These are phyloP conservation scores for Colletotrichum somersetense DNA, from an alignment of 2,329 filamentous ascomycete species.

Conservation along the genomic window DNA sequence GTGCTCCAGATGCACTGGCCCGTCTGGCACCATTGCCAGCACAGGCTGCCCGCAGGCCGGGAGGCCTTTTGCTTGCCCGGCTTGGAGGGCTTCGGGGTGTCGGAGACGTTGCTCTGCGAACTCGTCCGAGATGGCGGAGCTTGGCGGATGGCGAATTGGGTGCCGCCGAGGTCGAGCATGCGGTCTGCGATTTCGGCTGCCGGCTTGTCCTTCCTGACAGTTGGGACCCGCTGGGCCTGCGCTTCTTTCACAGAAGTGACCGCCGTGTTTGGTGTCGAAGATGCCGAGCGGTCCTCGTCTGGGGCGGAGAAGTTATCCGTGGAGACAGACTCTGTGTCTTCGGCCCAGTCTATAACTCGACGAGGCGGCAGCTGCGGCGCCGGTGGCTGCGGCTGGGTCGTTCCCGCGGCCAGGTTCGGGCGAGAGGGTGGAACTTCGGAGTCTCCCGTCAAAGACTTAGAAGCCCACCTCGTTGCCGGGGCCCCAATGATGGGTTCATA, in stretches of 20 bases:
- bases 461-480: not conserved
- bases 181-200: constrained; percentile 18
- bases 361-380: not conserved
- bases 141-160: constrained; percentile 3
- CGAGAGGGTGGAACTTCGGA: not conserved
- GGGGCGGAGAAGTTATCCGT: constrained; percentile 33
- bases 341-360: constrained; percentile 36
- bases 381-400: not conserved
- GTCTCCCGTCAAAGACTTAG: not conserved
- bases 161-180: constrained; percentile 27
- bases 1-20: constrained; percentile 61
- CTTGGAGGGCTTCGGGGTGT: constrained; percentile 11
- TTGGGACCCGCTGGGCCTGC: not conserved
- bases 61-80: constrained; percentile 18
- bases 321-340: constrained; percentile 35
- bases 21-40: constrained; percentile 63
- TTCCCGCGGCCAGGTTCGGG: not conserved
- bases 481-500: not conserved
- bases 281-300: constrained; percentile 21
- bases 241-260: constrained; percentile 5
- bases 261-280: constrained; percentile 6
- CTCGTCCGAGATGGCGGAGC: not conserved
- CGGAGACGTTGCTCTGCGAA: not conserved
- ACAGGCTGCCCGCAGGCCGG: constrained; percentile 47
- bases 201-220: constrained; percentile 10